Evolutionary conservation across 2,329 filamentous ascomycete genomes (phyloP).

Genomic region (Fusarium proliferatum): DNA sequence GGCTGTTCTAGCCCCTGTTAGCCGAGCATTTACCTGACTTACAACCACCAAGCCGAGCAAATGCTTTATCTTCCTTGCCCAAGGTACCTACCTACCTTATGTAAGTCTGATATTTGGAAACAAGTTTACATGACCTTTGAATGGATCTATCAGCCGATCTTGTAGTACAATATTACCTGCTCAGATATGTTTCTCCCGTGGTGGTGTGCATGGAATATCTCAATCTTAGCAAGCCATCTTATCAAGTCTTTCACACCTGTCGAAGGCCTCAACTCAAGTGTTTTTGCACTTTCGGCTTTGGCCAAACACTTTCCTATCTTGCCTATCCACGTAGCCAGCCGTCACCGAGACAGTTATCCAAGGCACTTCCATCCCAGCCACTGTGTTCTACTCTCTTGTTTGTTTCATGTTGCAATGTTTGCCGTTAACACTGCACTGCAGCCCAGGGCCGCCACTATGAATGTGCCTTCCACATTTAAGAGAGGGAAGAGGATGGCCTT

Average conservation of each 20-base stretch:
- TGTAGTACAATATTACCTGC: background rate
- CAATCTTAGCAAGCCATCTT: background rate
- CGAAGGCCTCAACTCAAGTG: background rate
- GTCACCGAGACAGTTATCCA: background rate
- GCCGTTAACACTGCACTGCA: background rate
- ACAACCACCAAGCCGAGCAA: background rate
- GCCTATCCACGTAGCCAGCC: background rate
- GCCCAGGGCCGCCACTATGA: background rate
- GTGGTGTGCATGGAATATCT: background rate
- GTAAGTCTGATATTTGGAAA: no score
- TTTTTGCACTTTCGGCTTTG: background rate
- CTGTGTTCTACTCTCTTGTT: background rate
- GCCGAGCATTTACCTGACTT: constrained; percentile 42
- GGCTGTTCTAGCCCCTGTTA: constrained; percentile 34
- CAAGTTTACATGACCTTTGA: background rate
- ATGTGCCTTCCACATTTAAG: background rate
- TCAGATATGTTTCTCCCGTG: background rate
- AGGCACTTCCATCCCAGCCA: no score
- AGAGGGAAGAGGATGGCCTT: background rate
- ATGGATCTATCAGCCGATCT: background rate
- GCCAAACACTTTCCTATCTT: background rate
- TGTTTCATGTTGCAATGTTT: background rate
- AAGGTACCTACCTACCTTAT: no score
- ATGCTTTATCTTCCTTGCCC: background rate
- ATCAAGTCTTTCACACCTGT: background rate